Evolutionary conservation across 2,329 filamentous ascomycete genomes (phyloP).

Genomic region (Pezicula neosporulosa): DNA sequence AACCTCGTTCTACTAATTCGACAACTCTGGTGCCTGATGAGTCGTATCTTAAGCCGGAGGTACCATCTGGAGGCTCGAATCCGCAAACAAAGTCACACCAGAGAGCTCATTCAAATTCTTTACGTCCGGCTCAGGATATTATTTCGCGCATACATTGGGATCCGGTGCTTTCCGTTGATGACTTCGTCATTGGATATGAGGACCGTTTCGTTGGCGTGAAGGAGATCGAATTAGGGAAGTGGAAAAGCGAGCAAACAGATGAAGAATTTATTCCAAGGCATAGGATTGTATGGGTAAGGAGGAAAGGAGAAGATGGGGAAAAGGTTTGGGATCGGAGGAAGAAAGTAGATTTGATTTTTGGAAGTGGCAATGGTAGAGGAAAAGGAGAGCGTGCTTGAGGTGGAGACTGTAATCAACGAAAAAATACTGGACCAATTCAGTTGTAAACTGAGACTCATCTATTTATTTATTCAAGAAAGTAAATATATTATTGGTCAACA

Average conservation of each 20-base stretch:
- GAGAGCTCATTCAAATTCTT: conserved; percentile 10
- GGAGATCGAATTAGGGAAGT: conserved; percentile 51
- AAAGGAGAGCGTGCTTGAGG: too few relatives aligned
- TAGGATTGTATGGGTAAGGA: conserved; percentile 57
- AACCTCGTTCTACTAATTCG: neutral
- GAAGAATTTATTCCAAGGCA: conserved; percentile 66
- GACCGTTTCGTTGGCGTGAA: conserved; percentile 54
- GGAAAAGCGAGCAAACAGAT: conserved; percentile 60
- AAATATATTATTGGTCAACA: too few relatives aligned
- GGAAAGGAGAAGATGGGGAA: conserved; percentile 38
- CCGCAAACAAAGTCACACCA: neutral
- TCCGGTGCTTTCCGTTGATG: conserved; percentile 43
- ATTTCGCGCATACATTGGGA: conserved; percentile 60
- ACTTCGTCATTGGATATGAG: conserved; percentile 58
- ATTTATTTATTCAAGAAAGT: too few relatives aligned
- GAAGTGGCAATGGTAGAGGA: conserved; percentile 37
- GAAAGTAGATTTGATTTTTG: conserved; percentile 53
- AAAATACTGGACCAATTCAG: too few relatives aligned
- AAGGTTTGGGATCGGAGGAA: conserved; percentile 56
- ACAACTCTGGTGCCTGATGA: neutral
- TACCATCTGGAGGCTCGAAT: neutral
- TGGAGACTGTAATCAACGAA: too few relatives aligned
- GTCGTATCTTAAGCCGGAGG: neutral
- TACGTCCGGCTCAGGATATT: conserved; percentile 55
- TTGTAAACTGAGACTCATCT: too few relatives aligned